phyloP scores from a whole-genome alignment of 164 flowering plant genomes.

The Chimonanthus salicifolius region DNA sequence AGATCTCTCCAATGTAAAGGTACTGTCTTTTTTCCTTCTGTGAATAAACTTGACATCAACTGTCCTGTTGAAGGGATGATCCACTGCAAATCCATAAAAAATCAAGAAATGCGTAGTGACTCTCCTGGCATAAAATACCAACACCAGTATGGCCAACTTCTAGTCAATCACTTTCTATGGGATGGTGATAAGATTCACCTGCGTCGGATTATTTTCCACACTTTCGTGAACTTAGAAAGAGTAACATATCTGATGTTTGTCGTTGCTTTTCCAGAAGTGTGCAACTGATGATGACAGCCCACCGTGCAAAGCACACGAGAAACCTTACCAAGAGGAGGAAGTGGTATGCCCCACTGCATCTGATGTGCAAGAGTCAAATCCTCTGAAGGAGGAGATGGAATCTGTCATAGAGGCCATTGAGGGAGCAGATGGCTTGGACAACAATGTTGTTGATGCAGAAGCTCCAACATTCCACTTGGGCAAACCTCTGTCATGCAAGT shows the following conservation, averaged over 20 bases:
- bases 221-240: background rate
- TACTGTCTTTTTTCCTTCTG: constrained; percentile 10
- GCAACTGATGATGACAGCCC: constrained; percentile 45
- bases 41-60: background rate
- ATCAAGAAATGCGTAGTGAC: background rate
- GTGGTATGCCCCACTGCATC: constrained; percentile 4
- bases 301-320: constrained; percentile 11
- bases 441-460: background rate
- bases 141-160: background rate
- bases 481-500: constrained; percentile 60
- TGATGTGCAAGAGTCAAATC: background rate
- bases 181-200: background rate
- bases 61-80: background rate
- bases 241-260: constrained; percentile 7
- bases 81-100: background rate
- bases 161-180: background rate
- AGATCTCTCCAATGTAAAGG: constrained; percentile 69
- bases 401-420: background rate
- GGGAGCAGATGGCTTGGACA: constrained; percentile 6
- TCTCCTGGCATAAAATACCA: background rate
- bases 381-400: background rate
- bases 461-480: constrained; percentile 28
- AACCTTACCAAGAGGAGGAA: constrained; percentile 5
- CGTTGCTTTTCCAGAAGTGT: constrained; percentile 46
- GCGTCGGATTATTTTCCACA: background rate